A percentile compares a stretch with the other conserved stretches of the same genome.
Evolutionary conservation across 352 stramenopile species (phyloP).

Genomic region (Blastocystis sp.): DNA sequence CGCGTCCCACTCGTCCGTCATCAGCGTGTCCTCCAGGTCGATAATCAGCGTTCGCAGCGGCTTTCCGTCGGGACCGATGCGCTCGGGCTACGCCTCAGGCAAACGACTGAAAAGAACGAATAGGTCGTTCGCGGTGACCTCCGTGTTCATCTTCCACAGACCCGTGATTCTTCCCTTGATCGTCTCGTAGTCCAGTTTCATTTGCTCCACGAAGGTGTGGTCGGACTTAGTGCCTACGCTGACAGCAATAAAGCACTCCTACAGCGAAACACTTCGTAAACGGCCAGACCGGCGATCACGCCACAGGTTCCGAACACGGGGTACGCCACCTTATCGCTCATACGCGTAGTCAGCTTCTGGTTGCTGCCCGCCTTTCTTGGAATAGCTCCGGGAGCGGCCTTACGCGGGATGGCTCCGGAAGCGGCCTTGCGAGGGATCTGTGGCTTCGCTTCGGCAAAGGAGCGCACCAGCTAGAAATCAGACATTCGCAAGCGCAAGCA

Average conservation of each 20-base stretch:
- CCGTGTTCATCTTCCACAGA: background rate
- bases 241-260: background rate
- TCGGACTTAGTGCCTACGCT: slow-evolving; percentile 10
- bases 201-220: background rate
- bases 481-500: background rate
- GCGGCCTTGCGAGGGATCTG: slow-evolving; percentile 20
- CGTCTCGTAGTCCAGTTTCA: slow-evolving; percentile 13
- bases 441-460: slow-evolving; percentile 17
- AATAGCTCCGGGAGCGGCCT: background rate
- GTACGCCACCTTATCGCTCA: slow-evolving; percentile 5
- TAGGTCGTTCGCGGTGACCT: background rate
- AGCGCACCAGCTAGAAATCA: slow-evolving; percentile 38
- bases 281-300: background rate
- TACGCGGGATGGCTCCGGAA: background rate
- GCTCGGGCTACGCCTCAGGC: background rate
- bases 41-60: slow-evolving; percentile 7
- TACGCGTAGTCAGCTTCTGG: background rate
- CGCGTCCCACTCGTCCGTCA: slow-evolving; percentile 10
- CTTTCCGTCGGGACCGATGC: background rate
- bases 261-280: slow-evolving; percentile 43
- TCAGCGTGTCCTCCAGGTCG: slow-evolving; percentile 4
- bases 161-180: background rate
- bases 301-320: background rate
- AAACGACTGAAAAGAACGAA: background rate
- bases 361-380: background rate